Evolutionary conservation across 2,329 filamentous ascomycete genomes (phyloP), one percentile per base, ranked within the genome.

Genomic region (Fusarium cyanostomum): DNA sequence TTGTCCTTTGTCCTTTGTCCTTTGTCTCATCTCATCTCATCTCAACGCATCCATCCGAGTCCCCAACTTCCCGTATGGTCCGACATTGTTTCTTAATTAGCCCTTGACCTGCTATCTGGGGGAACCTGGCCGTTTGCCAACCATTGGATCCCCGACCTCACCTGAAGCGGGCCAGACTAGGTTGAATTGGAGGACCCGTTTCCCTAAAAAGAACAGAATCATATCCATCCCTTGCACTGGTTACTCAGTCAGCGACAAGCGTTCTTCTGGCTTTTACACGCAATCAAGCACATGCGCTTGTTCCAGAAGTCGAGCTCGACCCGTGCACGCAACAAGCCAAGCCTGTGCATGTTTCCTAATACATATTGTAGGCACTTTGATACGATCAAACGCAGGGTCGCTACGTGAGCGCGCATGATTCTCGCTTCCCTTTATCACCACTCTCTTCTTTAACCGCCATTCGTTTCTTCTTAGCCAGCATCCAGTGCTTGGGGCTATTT

Each of bases 111-210:
- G 56, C 50, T 56, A 64, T 68, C 58, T 69, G 64, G 62, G 65
- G 56, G 65, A 59, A 68, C 65, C 51, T 64, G 60, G 57, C 57
- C 46, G 60, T 56, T 64, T 39, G 46, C 57, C 59, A 63, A 69
- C 52, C 57, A 34, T 21, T 38, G 33, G 21, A 50, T 52, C 66
- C 59, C 66, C 58, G 59, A 71, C 64, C 64, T 70, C 68, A 70
- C 68, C 68, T 70, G 68, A 70, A 70, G 61, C 66, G 61, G 68
- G 62, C 64, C 66, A 62, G 68, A 58, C 62, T 65, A 63, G 58
- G 57, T 65, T 62, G 62, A 54, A 52, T 56, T 52, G 24, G 26
- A 33, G 53, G 62, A 63, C 62, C 62, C 62, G 53, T 63, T 66
- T 64, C 62, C 59, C 51, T 59, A 64, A 66, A 66, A 66, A 66